A percentile compares a stretch with the other conserved stretches of the same genome.
These are phyloP conservation scores for Claviceps sp. DNA, from an alignment of 2,329 filamentous ascomycete species.

Conservation along the genomic window DNA sequence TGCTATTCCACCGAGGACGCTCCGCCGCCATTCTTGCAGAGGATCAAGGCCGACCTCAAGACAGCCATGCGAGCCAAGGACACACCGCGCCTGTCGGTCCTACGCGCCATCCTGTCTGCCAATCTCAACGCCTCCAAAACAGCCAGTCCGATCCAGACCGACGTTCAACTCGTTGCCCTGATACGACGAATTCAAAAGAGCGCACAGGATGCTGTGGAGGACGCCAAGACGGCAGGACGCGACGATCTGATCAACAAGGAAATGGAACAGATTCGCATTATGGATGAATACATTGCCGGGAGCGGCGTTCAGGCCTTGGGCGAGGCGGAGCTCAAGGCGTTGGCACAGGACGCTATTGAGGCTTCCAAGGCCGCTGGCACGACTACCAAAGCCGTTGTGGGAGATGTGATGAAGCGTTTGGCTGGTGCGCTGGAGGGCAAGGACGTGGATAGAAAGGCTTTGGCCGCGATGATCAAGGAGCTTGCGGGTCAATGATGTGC, in stretches of 20 bases:
- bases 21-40: slow-evolving; percentile 33
- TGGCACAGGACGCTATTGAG: slow-evolving; percentile 39
- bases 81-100: slow-evolving; percentile 48
- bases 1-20: slow-evolving; percentile 24
- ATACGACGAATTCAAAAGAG: slow-evolving; percentile 50
- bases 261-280: slow-evolving; percentile 46
- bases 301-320: slow-evolving; percentile 46
- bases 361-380: slow-evolving; percentile 33
- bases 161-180: slow-evolving; percentile 54
- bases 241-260: slow-evolving; percentile 61
- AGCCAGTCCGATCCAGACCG: slow-evolving; percentile 51
- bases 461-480: slow-evolving; percentile 50
- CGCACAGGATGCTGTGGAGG: slow-evolving; percentile 43
- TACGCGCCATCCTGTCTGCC: slow-evolving; percentile 55
- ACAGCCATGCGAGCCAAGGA: slow-evolving; percentile 53
- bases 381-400: slow-evolving; percentile 34
- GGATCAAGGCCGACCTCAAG: slow-evolving; percentile 49
- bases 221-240: slow-evolving; percentile 51
- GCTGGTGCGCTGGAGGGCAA: slow-evolving; percentile 45
- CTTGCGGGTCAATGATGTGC: slow-evolving; percentile 10
- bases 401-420: slow-evolving; percentile 50
- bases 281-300: slow-evolving; percentile 50
- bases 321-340: slow-evolving; percentile 41
- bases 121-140: slow-evolving; percentile 68
- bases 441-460: slow-evolving; percentile 46